phyloP scores from a whole-genome alignment of 345 rosid genomes.

The Psidium guajava region DNA sequence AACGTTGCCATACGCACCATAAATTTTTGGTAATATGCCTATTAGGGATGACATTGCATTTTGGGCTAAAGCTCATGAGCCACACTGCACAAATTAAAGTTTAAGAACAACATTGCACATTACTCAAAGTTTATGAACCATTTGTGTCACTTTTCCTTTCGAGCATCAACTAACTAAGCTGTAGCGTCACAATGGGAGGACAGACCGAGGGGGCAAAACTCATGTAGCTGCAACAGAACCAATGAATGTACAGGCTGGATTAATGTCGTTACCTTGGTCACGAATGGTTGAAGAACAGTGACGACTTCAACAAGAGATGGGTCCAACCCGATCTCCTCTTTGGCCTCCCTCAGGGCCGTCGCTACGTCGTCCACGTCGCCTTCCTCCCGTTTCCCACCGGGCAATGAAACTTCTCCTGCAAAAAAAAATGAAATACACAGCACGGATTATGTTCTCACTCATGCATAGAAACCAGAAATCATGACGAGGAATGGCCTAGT shows the following conservation, averaged over 20 bases:
- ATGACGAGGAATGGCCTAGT: background rate
- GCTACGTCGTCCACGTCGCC: conserved; percentile 20
- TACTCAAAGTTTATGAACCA: no score
- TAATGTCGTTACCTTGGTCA: conserved; percentile 9
- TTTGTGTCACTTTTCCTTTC: no score
- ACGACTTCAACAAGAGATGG: conserved; percentile 36
- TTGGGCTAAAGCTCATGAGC: no score
- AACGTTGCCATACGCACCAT: no score
- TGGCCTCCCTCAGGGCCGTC: conserved; percentile 35
- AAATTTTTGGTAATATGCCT: no score
- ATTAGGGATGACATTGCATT: no score
- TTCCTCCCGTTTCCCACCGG: conserved; percentile 36
- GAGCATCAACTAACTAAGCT: background rate
- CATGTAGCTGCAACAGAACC: background rate
- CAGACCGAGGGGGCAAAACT: background rate
- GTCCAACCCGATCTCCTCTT: conserved; percentile 35
- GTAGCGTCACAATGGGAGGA: accelerated
- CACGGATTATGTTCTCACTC: background rate
- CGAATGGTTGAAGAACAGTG: conserved; percentile 20
- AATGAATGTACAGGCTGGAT: background rate
- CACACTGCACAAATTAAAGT: no score
- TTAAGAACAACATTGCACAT: no score
- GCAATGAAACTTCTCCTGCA: conserved; percentile 37
- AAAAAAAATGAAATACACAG: background rate
- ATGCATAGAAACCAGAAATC: background rate